Conservation (phyloP, 208 protist genomes). For the Wallacemonas sp. region DNA sequence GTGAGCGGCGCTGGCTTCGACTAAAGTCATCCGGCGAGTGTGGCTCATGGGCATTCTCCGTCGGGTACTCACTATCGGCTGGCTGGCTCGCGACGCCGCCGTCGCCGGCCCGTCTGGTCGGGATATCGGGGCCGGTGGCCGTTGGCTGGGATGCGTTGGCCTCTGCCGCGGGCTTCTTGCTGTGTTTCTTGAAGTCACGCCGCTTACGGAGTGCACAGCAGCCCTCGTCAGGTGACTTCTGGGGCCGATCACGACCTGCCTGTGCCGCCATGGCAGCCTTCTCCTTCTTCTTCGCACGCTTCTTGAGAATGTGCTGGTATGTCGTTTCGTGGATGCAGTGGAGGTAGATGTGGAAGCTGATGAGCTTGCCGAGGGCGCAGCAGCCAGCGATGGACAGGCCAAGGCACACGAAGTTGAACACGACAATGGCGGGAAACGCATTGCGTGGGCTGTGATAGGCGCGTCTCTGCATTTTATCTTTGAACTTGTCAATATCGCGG, state of each 20-base stretch:
- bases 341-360: conserved; percentile 78
- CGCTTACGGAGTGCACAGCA: conserved; percentile 44
- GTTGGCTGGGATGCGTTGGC: no score
- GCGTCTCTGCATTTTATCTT: conserved; percentile 24
- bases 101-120: no score
- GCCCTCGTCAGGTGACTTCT: background rate
- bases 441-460: conserved; percentile 51
- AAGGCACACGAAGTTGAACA: conserved; percentile 65
- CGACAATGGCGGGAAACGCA: conserved; percentile 39
- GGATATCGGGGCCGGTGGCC: no score
- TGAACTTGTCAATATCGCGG: conserved; percentile 38
- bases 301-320: conserved; percentile 72
- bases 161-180: conserved; percentile 8
- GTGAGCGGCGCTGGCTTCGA: background rate
- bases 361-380: conserved; percentile 60
- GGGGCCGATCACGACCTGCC: background rate
- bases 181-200: conserved; percentile 71
- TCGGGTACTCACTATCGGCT: background rate
- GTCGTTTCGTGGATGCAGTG: conserved; percentile 55
- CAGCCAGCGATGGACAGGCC: conserved; percentile 27
- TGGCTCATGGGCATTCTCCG: background rate
- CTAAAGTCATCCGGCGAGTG: conserved; percentile 1
- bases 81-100: background rate
- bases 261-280: conserved; percentile 16
- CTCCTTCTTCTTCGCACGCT: conserved; percentile 58